Base-by-base conservation (phyloP, 805 yeast species). In the Zygoascus tannicola region DNA sequence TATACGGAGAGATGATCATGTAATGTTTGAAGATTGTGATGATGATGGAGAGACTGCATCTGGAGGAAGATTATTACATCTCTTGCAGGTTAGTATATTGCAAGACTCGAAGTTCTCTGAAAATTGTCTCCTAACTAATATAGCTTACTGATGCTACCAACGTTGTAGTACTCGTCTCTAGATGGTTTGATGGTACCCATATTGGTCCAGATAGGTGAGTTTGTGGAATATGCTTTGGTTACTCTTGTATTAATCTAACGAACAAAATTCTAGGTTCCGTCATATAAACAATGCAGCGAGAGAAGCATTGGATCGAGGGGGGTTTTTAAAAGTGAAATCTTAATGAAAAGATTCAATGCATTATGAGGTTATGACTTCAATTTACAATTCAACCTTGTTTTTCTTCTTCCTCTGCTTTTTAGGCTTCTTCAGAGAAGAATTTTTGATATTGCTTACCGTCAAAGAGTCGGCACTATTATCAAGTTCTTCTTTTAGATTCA, bases 21-120 rank as follows among this genome's bases (percentile, higher is more conserved):
- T 77, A 0, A 69, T 73, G 32, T 73, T 70, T 39, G 92, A 85
- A 54, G 97, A 92, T 54, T 87, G 85, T 54, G 97, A 92, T 57
- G 97, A 92, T 60, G 98, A 90, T 58, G 98, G 98, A 2, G 98
- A 92, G 58, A 73, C 94, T 0, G 97, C 97, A 0, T 95, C 97
- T 1, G 98, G 98, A 7, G 78, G 88, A 4, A 67, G 96, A 46
- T 66, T 88, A 70, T 62, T 87, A 41, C 95, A 86, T 65, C 62
- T 88, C 39, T 63, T 88, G 51, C 76, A 84, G 34, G 74, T 77
- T 26, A 12, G 30, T 26, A 7, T 26, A 26, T 26, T 8, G 30
- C 7, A 26, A 8, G 30, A 26, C 12, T 12, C 12, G 12, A 7
- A 26, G 30, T 7, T 26, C 30, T 26, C 12, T 26, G 30, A 7